A percentile compares a stretch with the other conserved stretches of the same genome.
These are phyloP conservation scores for Coprinopsis cinerea DNA, from an alignment of 768 basidiomycete species.

Conservation along the genomic window DNA sequence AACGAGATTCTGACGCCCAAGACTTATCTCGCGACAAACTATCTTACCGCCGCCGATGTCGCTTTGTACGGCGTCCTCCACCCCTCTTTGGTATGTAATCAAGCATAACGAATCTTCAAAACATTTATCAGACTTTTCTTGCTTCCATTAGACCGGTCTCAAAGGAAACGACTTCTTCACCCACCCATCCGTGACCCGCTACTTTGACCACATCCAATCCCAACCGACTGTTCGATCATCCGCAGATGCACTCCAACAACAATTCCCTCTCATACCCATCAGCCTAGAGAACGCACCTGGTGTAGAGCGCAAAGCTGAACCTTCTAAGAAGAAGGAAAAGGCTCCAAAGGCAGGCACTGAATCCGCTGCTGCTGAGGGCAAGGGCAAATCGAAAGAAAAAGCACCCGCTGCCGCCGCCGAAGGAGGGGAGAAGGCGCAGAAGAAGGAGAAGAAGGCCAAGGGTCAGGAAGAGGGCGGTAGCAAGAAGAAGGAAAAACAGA, in stretches of 20 bases:
- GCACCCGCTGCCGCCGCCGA: conserved; percentile 14
- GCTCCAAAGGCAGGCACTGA: conserved; percentile 27
- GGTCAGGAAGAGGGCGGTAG: conserved; percentile 33
- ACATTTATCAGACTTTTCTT: no score
- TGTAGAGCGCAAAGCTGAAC: conserved; percentile 63
- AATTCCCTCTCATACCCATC: conserved; percentile 55
- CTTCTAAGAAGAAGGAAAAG: conserved; percentile 77
- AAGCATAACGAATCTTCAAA: no score
- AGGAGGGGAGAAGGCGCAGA: conserved; percentile 29
- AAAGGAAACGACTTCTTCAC: conserved; percentile 70
- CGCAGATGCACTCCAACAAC: conserved; percentile 48
- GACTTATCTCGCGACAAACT: conserved; percentile 83
- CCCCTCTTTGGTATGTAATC: conserved; percentile 60
- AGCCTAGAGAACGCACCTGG: conserved; percentile 74
- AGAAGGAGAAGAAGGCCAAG: conserved; percentile 55
- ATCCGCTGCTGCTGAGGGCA: conserved; percentile 12
- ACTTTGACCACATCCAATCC: conserved; percentile 81
- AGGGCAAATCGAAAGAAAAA: conserved; percentile 14
- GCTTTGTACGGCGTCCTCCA: conserved; percentile 88
- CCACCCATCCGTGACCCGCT: conserved; percentile 80
- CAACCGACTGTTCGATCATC: conserved; percentile 42
- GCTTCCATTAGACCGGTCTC: conserved; percentile 71
- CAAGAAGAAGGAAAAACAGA: conserved; percentile 38
- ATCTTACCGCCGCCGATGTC: conserved; percentile 85
- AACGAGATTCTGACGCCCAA: conserved; percentile 65